These are phyloP conservation scores for Brettanomyces nanus DNA, from an alignment of 805 yeast species.

Conservation along the genomic window DNA sequence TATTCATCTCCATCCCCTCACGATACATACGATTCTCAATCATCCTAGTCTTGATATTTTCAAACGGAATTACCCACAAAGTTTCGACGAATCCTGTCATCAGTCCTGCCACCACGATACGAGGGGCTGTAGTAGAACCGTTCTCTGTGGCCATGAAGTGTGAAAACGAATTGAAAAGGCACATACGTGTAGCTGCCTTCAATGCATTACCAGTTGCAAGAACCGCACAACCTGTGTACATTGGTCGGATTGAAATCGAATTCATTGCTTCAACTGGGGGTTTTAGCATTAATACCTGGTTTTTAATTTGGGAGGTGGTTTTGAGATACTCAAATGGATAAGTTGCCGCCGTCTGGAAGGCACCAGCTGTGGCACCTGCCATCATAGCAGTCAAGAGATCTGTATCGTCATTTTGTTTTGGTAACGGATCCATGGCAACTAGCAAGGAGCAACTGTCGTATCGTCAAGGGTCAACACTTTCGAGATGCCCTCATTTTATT, in stretches of 20 bases:
- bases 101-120: conserved; percentile 74
- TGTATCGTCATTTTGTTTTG: conserved; percentile 21
- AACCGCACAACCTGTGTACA: conserved; percentile 63
- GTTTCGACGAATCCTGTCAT: conserved; percentile 82
- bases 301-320: conserved; percentile 54
- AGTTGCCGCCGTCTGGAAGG: conserved; percentile 52
- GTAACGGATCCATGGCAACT: conserved; percentile 23
- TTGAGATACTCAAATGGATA: conserved; percentile 69
- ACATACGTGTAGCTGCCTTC: conserved; percentile 67
- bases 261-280: conserved; percentile 21
- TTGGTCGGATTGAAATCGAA: conserved; percentile 17
- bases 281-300: conserved; percentile 24
- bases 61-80: conserved; percentile 82
- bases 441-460: no score
- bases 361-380: conserved; percentile 56
- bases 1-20: conserved; percentile 16
- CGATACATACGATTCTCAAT: conserved; percentile 52
- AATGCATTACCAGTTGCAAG: conserved; percentile 64
- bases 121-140: conserved; percentile 67
- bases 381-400: conserved; percentile 49
- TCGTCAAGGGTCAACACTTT: no score
- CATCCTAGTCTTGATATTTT: conserved; percentile 72
- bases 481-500: no score
- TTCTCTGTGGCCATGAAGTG: conserved; percentile 53
- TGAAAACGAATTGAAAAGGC: conserved; percentile 67